A percentile compares a stretch with the other conserved stretches of the same genome.
Conservation (phyloP, 78 protist genomes). For the Dictyostelium purpureum region DNA sequence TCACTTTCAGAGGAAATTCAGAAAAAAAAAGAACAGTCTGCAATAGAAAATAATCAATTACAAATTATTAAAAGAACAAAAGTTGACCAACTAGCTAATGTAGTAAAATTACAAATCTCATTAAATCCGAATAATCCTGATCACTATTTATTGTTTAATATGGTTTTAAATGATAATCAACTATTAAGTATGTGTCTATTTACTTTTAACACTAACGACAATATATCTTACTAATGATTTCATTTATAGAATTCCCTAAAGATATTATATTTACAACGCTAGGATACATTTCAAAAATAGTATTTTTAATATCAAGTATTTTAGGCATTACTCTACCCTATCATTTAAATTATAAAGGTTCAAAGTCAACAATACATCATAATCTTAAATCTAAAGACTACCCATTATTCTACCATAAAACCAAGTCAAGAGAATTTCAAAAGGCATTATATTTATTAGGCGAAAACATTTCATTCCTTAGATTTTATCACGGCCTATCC, state of each 20-base stretch:
- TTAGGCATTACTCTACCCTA: conserved; percentile 20
- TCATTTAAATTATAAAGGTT: conserved; percentile 10
- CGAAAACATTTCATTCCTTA: conserved; percentile 25
- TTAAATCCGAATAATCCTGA: neutral
- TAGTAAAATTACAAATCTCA: neutral
- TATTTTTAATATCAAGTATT: neutral
- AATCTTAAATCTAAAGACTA: neutral
- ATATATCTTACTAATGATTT: neutral
- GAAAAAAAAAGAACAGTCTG: neutral
- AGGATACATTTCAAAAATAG: conserved; percentile 21
- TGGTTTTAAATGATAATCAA: conserved; percentile 21
- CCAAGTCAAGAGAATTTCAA: conserved; percentile 34
- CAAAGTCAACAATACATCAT: conserved; percentile 41
- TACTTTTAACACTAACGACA: too few species aligned
- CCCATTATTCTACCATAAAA: conserved; percentile 9
- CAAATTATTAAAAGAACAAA: neutral
- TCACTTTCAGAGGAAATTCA: neutral
- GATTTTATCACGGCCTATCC: conserved; percentile 30
- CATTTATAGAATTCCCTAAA: conserved; percentile 20
- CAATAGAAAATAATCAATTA: neutral
- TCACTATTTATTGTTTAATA: conserved; percentile 10
- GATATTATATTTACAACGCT: conserved; percentile 31
- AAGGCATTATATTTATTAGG: conserved; percentile 46
- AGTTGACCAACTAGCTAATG: conserved; percentile 1
- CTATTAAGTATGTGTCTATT: conserved; percentile 25